Evolutionary conservation across 371 early-diverging fungal species (phyloP).

Genomic region (Haplosporangium sp.): DNA sequence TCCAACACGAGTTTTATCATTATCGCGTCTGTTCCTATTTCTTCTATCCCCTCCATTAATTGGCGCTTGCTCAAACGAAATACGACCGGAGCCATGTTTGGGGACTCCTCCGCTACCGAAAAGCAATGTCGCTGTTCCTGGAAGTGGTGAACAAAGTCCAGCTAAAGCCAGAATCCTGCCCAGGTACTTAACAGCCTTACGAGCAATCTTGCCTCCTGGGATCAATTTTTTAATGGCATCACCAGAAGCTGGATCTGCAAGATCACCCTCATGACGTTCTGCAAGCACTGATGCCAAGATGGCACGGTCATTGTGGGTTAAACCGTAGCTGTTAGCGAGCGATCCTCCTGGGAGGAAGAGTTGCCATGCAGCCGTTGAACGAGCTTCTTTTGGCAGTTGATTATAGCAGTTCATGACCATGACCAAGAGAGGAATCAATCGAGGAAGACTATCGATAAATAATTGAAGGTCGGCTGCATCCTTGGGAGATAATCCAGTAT

Average conservation of each 20-base stretch:
- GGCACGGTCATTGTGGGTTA: conserved; percentile 69
- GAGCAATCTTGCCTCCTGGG: conserved; percentile 53
- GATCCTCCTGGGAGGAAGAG: conserved; percentile 71
- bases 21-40: conserved; percentile 24
- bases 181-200: conserved; percentile 48
- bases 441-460: conserved; percentile 56
- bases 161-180: conserved; percentile 50
- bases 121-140: conserved; percentile 37
- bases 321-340: conserved; percentile 68
- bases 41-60: neutral
- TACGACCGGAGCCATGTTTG: conserved; percentile 24
- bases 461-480: conserved; percentile 29
- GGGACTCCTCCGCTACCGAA: conserved; percentile 16
- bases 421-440: conserved; percentile 66
- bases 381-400: conserved; percentile 70
- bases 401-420: conserved; percentile 66
- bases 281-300: conserved; percentile 65
- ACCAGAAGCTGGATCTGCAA: conserved; percentile 38
- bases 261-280: conserved; percentile 66
- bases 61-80: conserved; percentile 36
- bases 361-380: conserved; percentile 70
- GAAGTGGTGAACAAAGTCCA: conserved; percentile 41
- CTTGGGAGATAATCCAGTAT: conserved; percentile 17
- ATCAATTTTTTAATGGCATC: conserved; percentile 44
- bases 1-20: conserved; percentile 38